Evolutionary conservation across 2,329 filamentous ascomycete genomes (phyloP).

Genomic region (Fusarium pseudoanthophilum): DNA sequence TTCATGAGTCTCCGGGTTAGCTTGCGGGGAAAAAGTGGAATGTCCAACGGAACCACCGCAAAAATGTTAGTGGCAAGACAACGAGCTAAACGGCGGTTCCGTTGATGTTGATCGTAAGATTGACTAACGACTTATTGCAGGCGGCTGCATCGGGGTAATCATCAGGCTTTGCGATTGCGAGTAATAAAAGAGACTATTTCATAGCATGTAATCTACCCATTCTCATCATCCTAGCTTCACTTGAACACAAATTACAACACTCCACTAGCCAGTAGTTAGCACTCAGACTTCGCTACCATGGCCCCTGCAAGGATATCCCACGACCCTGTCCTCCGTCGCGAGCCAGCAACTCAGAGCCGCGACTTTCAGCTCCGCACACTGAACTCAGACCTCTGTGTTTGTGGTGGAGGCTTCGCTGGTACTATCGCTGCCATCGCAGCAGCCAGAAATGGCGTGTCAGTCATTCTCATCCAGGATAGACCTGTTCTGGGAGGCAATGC

Average conservation of each 20-base stretch:
- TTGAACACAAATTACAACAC: too few relatives aligned
- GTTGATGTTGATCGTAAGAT: neutral
- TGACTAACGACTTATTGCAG: neutral
- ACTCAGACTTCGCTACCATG: neutral
- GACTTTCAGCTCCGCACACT: conserved; percentile 10
- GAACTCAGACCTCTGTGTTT: conserved; percentile 5
- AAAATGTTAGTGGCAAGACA: neutral
- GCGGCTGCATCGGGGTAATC: neutral
- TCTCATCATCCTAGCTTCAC: neutral
- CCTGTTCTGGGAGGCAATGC: conserved; percentile 18
- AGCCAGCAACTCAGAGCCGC: conserved; percentile 11
- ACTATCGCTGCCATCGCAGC: conserved; percentile 8
- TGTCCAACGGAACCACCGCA: neutral
- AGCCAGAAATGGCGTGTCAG: conserved; percentile 11
- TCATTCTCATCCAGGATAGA: conserved; percentile 11
- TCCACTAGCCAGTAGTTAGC: neutral
- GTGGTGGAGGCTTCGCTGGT: conserved; percentile 12
- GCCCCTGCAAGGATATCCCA: conserved; percentile 21
- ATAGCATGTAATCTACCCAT: neutral
- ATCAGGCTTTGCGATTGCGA: too few relatives aligned
- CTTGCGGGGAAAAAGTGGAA: conserved; percentile 6
- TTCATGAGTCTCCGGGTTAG: neutral
- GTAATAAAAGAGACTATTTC: neutral
- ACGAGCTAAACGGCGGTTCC: neutral
- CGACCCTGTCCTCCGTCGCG: conserved; percentile 17